Conservation (phyloP, 495 filamentous ascomycete genomes). For the Aspergillus coremiiformis region DNA sequence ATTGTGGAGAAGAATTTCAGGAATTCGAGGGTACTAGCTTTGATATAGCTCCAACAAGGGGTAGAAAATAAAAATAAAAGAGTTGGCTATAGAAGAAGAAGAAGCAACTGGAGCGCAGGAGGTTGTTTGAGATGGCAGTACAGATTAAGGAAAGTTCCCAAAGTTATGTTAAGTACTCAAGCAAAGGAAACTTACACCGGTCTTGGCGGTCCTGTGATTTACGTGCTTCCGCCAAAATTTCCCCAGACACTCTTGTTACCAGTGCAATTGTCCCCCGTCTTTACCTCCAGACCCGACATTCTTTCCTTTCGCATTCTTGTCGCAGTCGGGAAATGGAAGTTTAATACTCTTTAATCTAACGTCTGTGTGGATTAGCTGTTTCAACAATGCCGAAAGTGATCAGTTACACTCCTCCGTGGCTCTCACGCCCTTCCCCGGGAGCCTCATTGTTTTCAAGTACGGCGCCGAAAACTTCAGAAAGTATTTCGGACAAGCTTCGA, state of each 20-base stretch:
- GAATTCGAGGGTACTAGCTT: background rate
- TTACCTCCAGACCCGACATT: conserved; percentile 14
- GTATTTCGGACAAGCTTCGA: conserved; percentile 25
- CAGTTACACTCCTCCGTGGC: conserved; percentile 76
- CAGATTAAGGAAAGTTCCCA: background rate
- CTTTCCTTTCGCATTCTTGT: conserved; percentile 1
- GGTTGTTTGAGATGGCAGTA: background rate
- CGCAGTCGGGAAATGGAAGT: background rate
- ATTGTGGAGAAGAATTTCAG: conserved; percentile 3
- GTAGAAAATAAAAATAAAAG: background rate
- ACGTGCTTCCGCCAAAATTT: conserved; percentile 5
- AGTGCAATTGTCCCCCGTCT: background rate
- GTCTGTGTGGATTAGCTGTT: conserved; percentile 1
- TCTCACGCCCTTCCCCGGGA: conserved; percentile 65
- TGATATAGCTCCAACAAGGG: background rate
- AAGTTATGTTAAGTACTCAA: background rate
- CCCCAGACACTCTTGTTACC: background rate
- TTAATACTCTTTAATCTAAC: background rate
- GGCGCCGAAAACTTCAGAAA: conserved; percentile 26
- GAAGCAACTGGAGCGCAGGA: background rate
- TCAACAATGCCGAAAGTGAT: conserved; percentile 68
- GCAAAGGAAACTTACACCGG: conserved; percentile 7
- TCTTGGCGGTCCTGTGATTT: conserved; percentile 3
- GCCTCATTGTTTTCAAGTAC: conserved; percentile 58
- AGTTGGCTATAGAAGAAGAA: background rate